Evolutionary conservation across 2,329 filamentous ascomycete species (phyloP), one percentile per base, ranked within the genome.

Genomic region (Talaromyces sp.): DNA sequence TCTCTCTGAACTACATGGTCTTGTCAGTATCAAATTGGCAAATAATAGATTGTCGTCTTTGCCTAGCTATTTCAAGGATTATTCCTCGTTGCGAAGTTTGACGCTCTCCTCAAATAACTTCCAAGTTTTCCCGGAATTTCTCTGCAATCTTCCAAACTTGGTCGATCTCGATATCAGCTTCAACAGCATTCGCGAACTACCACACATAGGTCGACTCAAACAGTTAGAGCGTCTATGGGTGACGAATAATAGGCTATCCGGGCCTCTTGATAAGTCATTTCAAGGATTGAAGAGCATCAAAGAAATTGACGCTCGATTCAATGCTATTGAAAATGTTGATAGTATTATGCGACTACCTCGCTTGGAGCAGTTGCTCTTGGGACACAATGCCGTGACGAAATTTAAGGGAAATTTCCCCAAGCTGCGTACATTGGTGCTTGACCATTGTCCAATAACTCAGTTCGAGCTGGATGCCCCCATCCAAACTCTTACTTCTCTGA

Each of bases 111-210:
- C 95, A 1, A 99, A 99, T 77, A 93, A 91, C 67, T 84, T 99
- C 63, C 89, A 90, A 64, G 86, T 86, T 47, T 96, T 99, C 68
- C 95, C 95, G 0, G 83, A 89, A 25, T 96, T 96, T 71, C 82
- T 99, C 25, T 94, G 92, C 77, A 85, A 92, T 27, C 81, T 99
- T 22, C 87, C 87, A 69, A 93, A 90, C 50, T 80, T 99, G 54
- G 91, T 97, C 13, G 94, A 99, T 74, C 86, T 99, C 47, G 95
- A 99, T 73, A 87, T 99, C 74, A 98, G 94, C 75, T 99, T 99
- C 85, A 99, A 99, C 75, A 87, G 89, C 47, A 97, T 99, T 68
- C 86, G 86, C 11, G 86, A 82, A 62, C 81, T 99, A 8, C 93
- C 93, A 0, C 88, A 89, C 68, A 91, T 99, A 69, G 92, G 93